Evolutionary conservation across 768 basidiomycete genomes (phyloP).

Genomic region (Mycena vulgaris): DNA sequence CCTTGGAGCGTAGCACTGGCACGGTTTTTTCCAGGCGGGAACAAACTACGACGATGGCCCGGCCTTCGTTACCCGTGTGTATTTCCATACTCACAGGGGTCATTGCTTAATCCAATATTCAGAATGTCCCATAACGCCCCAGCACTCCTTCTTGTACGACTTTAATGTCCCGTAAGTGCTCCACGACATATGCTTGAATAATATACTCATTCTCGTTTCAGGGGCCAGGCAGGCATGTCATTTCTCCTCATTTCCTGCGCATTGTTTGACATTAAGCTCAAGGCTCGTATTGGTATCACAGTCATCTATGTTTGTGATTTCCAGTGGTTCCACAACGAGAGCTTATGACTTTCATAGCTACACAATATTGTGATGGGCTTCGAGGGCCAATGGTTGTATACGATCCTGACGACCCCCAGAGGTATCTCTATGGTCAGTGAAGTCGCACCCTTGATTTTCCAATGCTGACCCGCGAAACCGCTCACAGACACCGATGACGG

Average conservation of each 20-base stretch:
- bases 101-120: constrained; percentile 43
- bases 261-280: constrained; percentile 37
- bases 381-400: constrained; percentile 43
- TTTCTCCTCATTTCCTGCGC: background rate
- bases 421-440: constrained; percentile 46
- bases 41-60: no score
- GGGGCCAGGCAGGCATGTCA: constrained; percentile 13
- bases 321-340: constrained; percentile 44
- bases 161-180: constrained; percentile 38
- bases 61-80: constrained; percentile 27
- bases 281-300: constrained; percentile 59
- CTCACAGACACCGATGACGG: no score
- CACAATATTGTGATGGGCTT: constrained; percentile 59
- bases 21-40: no score
- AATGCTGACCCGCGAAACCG: no score
- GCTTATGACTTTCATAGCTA: constrained; percentile 47
- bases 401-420: constrained; percentile 55
- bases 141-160: no score
- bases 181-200: no score
- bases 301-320: constrained; percentile 52
- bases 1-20: no score
- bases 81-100: background rate
- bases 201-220: background rate
- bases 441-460: background rate
- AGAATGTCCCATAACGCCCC: constrained; percentile 64